Evolutionary conservation across 2,329 filamentous ascomycete species (phyloP).

Genomic region (Hymenoscyphus albidus): DNA sequence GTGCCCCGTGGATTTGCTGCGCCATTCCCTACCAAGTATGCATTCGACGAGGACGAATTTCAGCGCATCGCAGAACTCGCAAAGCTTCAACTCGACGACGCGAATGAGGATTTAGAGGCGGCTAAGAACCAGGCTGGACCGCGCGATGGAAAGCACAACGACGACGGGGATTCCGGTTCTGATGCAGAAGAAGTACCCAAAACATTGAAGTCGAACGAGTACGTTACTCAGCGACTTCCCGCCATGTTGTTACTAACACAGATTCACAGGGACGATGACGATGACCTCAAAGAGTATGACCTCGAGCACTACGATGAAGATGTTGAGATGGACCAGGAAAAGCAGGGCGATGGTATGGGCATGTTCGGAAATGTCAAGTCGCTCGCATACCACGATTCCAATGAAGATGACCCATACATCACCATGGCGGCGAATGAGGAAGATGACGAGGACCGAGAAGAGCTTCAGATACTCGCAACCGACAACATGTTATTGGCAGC

Average conservation of each 20-base stretch:
- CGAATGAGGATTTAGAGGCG: slow-evolving; percentile 77
- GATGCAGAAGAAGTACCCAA: slow-evolving; percentile 31
- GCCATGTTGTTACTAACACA: neutral
- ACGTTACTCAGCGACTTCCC: slow-evolving; percentile 28
- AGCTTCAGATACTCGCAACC: slow-evolving; percentile 85
- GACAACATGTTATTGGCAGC: slow-evolving; percentile 91
- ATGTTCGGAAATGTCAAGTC: slow-evolving; percentile 97
- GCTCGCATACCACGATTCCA: slow-evolving; percentile 87
- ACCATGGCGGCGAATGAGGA: slow-evolving; percentile 68
- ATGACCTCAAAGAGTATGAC: slow-evolving; percentile 93
- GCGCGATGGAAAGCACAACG: slow-evolving; percentile 33
- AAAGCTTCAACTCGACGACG: slow-evolving; percentile 72
- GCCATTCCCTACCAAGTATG: slow-evolving; percentile 54
- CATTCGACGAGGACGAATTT: slow-evolving; percentile 56
- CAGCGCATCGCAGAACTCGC: slow-evolving; percentile 55
- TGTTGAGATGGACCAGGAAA: slow-evolving; percentile 59
- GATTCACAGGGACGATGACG: slow-evolving; percentile 56
- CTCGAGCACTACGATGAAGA: slow-evolving; percentile 94
- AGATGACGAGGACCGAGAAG: slow-evolving; percentile 80
- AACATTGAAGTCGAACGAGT: slow-evolving; percentile 39
- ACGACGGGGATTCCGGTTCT: slow-evolving; percentile 38
- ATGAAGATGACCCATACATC: slow-evolving; percentile 95
- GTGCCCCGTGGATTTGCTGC: slow-evolving; percentile 56
- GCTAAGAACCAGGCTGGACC: slow-evolving; percentile 36
- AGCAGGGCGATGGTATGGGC: slow-evolving; percentile 66